These are phyloP conservation scores for Entomortierella chlamydospora DNA, from an alignment of 192 early-diverging fungal species.

Conservation along the genomic window DNA sequence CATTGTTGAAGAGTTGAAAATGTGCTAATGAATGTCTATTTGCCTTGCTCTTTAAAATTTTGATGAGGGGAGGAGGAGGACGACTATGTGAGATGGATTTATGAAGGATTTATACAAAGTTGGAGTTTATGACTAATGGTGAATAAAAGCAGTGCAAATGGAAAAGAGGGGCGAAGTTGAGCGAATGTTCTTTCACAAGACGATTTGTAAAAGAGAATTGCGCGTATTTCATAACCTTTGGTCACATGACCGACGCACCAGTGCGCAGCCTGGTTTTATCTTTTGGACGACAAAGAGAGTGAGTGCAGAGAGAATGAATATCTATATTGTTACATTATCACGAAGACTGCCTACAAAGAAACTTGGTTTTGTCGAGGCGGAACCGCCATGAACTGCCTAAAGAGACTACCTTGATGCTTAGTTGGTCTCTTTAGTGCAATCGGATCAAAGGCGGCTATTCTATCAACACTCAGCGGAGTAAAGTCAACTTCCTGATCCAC, in stretches of 20 bases:
- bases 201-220: not conserved
- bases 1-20: conserved; percentile 11
- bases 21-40: not conserved
- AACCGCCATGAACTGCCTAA: conserved; percentile 34
- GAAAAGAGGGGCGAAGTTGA: too few relatives aligned
- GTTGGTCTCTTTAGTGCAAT: conserved; percentile 41
- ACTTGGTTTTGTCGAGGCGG: not conserved
- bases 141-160: too few relatives aligned
- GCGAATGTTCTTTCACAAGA: not conserved
- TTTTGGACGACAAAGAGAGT: too few relatives aligned
- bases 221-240: too few relatives aligned
- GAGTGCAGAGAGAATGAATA: too few relatives aligned
- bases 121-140: not conserved
- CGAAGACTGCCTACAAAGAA: too few relatives aligned
- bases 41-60: not conserved
- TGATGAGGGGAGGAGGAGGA: too few relatives aligned
- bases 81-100: too few relatives aligned
- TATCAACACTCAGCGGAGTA: not conserved
- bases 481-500: too few relatives aligned
- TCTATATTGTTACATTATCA: too few relatives aligned
- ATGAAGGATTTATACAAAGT: too few relatives aligned
- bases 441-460: conserved; percentile 23
- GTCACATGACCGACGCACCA: not conserved
- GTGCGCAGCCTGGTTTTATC: too few relatives aligned
- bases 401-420: conserved; percentile 30